phyloP scores from a whole-genome alignment of 2,329 filamentous ascomycete species.

The Phialophora chinensis region DNA sequence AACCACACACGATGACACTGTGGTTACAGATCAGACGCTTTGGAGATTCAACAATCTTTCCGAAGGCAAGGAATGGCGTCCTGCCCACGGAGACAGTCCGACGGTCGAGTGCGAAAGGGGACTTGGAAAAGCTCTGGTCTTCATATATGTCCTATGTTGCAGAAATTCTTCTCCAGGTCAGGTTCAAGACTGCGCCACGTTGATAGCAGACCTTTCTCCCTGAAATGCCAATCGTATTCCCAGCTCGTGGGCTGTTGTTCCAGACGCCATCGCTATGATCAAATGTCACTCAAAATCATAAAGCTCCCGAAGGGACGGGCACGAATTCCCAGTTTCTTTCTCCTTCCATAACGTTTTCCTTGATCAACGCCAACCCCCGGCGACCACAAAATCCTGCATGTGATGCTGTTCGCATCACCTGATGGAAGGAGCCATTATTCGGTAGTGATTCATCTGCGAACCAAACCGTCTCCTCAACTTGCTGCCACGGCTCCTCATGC shows the following conservation, averaged over 20 bases:
- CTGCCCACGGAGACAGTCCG: not conserved
- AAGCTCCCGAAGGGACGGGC: constrained; percentile 44
- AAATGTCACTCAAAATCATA: constrained; percentile 7
- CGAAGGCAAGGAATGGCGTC: not conserved
- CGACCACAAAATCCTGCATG: constrained; percentile 55
- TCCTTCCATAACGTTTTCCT: constrained; percentile 49
- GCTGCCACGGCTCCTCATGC: constrained; percentile 63
- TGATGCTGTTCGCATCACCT: constrained; percentile 47
- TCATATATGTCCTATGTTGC: constrained; percentile 1
- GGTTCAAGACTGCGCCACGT: not conserved
- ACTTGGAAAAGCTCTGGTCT: not conserved
- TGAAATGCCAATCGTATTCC: not conserved
- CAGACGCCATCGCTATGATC: constrained; percentile 35
- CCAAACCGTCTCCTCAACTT: constrained; percentile 51
- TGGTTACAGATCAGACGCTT: not conserved
- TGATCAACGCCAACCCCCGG: constrained; percentile 52
- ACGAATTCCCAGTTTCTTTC: constrained; percentile 55
- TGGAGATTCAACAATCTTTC: not conserved
- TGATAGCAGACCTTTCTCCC: not conserved
- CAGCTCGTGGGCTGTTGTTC: constrained; percentile 1
- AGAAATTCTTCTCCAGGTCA: not conserved
- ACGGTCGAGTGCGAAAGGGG: not conserved
- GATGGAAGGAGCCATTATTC: constrained; percentile 49
- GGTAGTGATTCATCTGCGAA: constrained; percentile 42
- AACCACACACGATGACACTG: not conserved